Percentiles rank a stretch among this genome's conserved stretches.
These are phyloP conservation scores for Candida alai DNA, from an alignment of 805 yeast genomes.

Conservation along the genomic window DNA sequence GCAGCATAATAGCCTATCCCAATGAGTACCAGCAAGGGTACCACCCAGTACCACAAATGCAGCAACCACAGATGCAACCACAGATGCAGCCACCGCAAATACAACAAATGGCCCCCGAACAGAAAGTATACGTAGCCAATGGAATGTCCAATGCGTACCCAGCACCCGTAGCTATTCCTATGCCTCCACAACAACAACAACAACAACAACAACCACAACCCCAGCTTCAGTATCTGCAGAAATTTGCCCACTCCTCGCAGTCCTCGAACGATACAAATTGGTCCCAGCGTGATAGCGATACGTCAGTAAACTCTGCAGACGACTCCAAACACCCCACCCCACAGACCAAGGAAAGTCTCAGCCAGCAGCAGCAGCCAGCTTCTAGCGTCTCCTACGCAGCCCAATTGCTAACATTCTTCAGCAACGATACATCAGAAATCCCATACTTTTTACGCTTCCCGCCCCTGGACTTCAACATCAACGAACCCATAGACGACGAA, in stretches of 20 bases:
- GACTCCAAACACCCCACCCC: constrained; percentile 8
- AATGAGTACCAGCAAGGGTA: constrained; percentile 22
- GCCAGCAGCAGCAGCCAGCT: constrained; percentile 33
- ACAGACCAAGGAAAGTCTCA: constrained; percentile 42
- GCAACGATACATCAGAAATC: constrained; percentile 42
- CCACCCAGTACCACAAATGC: constrained; percentile 8
- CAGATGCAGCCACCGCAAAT: too few relatives aligned
- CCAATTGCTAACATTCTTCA: constrained; percentile 38
- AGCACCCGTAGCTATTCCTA: too few relatives aligned
- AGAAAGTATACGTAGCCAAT: too few relatives aligned
- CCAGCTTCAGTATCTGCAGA: constrained; percentile 7
- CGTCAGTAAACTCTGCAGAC: constrained; percentile 33
- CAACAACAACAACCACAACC: constrained; percentile 20
- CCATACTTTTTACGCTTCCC: constrained; percentile 67
- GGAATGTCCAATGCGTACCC: too few relatives aligned
- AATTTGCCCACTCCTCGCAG: constrained; percentile 24
- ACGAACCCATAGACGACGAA: constrained; percentile 86
- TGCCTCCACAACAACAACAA: constrained; percentile 11
- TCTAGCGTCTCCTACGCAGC: constrained; percentile 39
- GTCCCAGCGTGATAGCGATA: constrained; percentile 41
- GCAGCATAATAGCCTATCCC: constrained; percentile 8
- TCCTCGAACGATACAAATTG: constrained; percentile 43
- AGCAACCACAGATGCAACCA: constrained; percentile 7
- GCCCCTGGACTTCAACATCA: constrained; percentile 60
- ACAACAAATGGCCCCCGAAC: too few relatives aligned